phyloP scores from a whole-genome alignment of 2,329 filamentous ascomycete genomes.

The Lachnellula hyalina region DNA sequence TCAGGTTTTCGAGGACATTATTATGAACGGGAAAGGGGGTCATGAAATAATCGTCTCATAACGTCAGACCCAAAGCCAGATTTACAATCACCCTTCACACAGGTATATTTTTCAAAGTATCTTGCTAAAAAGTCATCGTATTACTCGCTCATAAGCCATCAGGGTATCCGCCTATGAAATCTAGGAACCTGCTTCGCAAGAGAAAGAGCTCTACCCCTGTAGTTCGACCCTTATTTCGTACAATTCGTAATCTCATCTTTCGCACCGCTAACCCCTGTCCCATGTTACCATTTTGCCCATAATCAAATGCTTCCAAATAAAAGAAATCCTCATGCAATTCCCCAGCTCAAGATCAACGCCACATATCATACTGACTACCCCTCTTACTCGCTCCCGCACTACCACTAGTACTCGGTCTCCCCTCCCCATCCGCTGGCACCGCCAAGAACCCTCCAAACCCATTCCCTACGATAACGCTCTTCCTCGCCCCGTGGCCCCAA shows the following conservation, averaged over 20 bases:
- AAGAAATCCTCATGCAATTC: not conserved
- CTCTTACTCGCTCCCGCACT: slow-evolving; percentile 25
- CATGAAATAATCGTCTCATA: too few species aligned
- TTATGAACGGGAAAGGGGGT: too few species aligned
- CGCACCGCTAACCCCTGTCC: too few species aligned
- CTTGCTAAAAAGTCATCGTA: too few species aligned
- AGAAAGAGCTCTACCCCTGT: not conserved
- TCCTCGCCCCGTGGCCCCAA: slow-evolving; percentile 45
- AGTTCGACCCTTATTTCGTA: too few species aligned
- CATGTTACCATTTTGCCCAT: not conserved
- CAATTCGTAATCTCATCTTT: too few species aligned
- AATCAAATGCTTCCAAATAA: not conserved
- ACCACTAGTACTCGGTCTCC: slow-evolving; percentile 26
- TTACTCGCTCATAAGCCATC: not conserved
- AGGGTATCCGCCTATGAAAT: not conserved
- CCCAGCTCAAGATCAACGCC: slow-evolving; percentile 16
- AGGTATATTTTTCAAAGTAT: too few species aligned
- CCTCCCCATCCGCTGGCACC: slow-evolving; percentile 48
- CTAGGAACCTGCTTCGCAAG: not conserved
- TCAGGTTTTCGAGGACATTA: too few species aligned
- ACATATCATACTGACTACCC: slow-evolving; percentile 28
- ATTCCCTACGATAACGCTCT: slow-evolving; percentile 60
- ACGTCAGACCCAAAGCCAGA: too few species aligned
- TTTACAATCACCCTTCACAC: too few species aligned
- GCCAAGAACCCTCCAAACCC: slow-evolving; percentile 62